These are phyloP conservation scores for Ottelia alismoides DNA, from an alignment of 106 monocot species.

Conservation along the genomic window DNA sequence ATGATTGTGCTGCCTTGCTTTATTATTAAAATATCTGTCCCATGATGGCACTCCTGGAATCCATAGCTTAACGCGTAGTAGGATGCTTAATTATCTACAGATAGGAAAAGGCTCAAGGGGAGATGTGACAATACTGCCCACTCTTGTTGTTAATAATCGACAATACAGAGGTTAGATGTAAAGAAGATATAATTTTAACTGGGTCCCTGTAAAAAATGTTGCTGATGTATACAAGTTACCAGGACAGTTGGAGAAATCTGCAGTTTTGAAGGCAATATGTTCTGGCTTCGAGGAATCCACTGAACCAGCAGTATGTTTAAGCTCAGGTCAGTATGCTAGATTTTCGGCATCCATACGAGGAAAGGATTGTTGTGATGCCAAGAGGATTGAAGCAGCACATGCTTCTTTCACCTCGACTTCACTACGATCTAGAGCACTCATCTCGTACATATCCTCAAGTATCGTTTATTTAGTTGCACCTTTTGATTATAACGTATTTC, in stretches of 20 bases:
- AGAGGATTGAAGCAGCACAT: background rate
- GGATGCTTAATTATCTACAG: no score
- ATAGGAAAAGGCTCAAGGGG: slow-evolving; percentile 45
- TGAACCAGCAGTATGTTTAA: slow-evolving; percentile 68
- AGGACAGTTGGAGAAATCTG: slow-evolving; percentile 67
- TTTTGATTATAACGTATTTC: background rate
- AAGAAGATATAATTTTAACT: no score
- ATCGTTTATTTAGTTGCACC: background rate
- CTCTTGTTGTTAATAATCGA: slow-evolving; percentile 48
- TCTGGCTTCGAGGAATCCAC: slow-evolving; percentile 70
- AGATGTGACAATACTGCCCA: slow-evolving; percentile 50
- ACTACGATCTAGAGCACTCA: background rate
- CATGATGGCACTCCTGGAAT: no score
- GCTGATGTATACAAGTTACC: background rate
- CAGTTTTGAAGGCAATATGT: slow-evolving; percentile 84
- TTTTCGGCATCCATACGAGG: no score
- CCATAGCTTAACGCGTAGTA: no score
- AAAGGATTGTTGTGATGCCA: no score
- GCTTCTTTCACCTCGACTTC: background rate
- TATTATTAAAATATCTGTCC: no score
- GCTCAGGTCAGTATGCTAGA: slow-evolving; percentile 55
- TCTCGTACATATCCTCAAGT: no score
- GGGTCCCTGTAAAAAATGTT: background rate
- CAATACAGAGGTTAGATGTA: slow-evolving; percentile 42
- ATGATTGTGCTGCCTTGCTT: no score